Conservation (phyloP, 805 yeast species). For the Ogataea degrootiae region DNA sequence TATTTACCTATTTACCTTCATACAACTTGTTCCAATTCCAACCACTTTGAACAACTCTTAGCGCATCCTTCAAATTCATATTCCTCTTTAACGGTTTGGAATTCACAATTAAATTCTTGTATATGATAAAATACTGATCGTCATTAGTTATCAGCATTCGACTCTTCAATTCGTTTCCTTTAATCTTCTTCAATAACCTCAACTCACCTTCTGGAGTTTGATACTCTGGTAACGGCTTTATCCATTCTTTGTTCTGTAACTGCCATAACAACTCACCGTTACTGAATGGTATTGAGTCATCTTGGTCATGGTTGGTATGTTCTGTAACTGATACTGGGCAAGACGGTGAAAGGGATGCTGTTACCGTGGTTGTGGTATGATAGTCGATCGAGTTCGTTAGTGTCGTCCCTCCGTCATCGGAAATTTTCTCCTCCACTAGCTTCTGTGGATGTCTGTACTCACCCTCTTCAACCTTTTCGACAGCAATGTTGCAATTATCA, state of each 20-base stretch:
- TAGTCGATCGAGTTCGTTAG: too few relatives aligned
- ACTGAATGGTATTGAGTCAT: slow-evolving; percentile 34
- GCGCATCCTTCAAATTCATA: slow-evolving; percentile 67
- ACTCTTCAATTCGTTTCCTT: slow-evolving; percentile 23
- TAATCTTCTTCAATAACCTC: slow-evolving; percentile 16
- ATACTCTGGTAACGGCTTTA: slow-evolving; percentile 33
- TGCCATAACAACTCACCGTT: slow-evolving; percentile 59
- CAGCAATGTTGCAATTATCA: too few relatives aligned
- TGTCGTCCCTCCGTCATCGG: too few relatives aligned
- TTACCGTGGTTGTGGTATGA: not conserved
- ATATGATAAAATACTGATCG: slow-evolving; percentile 54
- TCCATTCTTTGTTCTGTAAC: slow-evolving; percentile 65
- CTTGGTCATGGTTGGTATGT: slow-evolving; percentile 2
- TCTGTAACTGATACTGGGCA: not conserved
- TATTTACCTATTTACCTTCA: slow-evolving; percentile 34
- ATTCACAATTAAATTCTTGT: slow-evolving; percentile 64
- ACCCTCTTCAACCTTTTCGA: too few relatives aligned
- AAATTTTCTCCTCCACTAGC: too few relatives aligned
- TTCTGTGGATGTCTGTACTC: too few relatives aligned
- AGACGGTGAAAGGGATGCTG: not conserved
- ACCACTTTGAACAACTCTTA: slow-evolving; percentile 72
- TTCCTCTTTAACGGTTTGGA: slow-evolving; percentile 64
- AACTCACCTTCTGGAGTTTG: slow-evolving; percentile 21
- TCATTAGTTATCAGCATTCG: slow-evolving; percentile 31
- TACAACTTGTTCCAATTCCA: slow-evolving; percentile 75